phyloP scores from a whole-genome alignment of 208 protist species.

The Trypanosoma congolense region DNA sequence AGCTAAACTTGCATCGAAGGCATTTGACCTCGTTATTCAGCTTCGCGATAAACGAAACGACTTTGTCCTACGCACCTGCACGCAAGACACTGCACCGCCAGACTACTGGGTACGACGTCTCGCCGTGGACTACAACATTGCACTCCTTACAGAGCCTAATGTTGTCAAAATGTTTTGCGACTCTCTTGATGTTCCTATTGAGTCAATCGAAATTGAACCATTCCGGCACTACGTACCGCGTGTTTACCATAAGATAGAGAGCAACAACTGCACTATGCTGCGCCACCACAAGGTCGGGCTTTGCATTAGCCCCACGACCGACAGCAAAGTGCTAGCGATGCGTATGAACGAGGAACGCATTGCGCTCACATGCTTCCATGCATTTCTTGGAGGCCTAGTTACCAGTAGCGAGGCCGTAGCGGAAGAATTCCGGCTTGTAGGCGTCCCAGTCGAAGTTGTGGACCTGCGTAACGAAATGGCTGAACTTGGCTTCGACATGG shows the following conservation, averaged over 20 bases:
- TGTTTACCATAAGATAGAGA: constrained; percentile 87
- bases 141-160: constrained; percentile 84
- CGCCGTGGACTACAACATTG: constrained; percentile 89
- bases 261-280: constrained; percentile 87
- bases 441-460: constrained; percentile 81
- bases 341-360: constrained; percentile 73
- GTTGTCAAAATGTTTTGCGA: constrained; percentile 80
- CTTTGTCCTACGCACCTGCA: constrained; percentile 76
- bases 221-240: constrained; percentile 84
- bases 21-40: constrained; percentile 88
- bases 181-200: constrained; percentile 33
- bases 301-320: constrained; percentile 87
- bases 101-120: constrained; percentile 88
- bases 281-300: constrained; percentile 84
- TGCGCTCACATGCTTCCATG: constrained; percentile 86
- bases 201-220: constrained; percentile 69
- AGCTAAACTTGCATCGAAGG: constrained; percentile 48
- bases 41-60: constrained; percentile 80
- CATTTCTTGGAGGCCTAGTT: constrained; percentile 68
- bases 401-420: constrained; percentile 76
- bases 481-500: constrained; percentile 75
- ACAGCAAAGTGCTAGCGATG: constrained; percentile 84
- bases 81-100: constrained; percentile 48
- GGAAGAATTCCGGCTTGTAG: constrained; percentile 59
- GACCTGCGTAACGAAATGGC: constrained; percentile 88